Conservation (phyloP, 1,284 basidiomycete species). For the Meripilus lineatus region DNA sequence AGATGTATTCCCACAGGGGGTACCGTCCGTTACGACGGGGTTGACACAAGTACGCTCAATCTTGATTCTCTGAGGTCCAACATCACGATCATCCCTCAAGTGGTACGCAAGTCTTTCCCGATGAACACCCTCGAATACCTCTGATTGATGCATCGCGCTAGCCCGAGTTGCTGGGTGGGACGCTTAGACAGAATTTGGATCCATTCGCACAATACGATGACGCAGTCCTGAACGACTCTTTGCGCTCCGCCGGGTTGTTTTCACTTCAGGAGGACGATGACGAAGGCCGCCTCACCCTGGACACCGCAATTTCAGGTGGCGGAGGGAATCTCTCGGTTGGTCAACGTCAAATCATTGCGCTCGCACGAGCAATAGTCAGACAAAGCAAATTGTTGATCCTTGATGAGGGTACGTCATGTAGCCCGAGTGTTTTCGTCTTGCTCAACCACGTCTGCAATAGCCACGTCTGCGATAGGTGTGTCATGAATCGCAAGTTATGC, state of each 20-base stretch:
- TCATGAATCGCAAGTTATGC: conserved; percentile 7
- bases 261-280: conserved; percentile 20
- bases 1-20: conserved; percentile 48
- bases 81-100: conserved; percentile 44
- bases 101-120: conserved; percentile 15
- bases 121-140: neutral
- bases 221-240: conserved; percentile 27
- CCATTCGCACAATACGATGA: conserved; percentile 51
- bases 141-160: conserved; percentile 18
- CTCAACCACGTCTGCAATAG: conserved; percentile 21
- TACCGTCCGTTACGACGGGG: conserved; percentile 33
- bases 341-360: conserved; percentile 45
- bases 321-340: conserved; percentile 43
- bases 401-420: conserved; percentile 30
- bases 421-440: conserved; percentile 2
- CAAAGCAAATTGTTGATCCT: conserved; percentile 28
- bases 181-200: conserved; percentile 31
- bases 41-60: conserved; percentile 42
- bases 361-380: conserved; percentile 28
- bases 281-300: conserved; percentile 26
- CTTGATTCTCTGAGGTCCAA: conserved; percentile 49
- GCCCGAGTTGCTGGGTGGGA: conserved; percentile 34
- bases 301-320: conserved; percentile 25
- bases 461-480: conserved; percentile 51
- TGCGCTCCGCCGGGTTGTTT: conserved; percentile 25